Base-by-base conservation (phyloP, 2,329 filamentous ascomycete species). In the Corynespora cassiicola region DNA sequence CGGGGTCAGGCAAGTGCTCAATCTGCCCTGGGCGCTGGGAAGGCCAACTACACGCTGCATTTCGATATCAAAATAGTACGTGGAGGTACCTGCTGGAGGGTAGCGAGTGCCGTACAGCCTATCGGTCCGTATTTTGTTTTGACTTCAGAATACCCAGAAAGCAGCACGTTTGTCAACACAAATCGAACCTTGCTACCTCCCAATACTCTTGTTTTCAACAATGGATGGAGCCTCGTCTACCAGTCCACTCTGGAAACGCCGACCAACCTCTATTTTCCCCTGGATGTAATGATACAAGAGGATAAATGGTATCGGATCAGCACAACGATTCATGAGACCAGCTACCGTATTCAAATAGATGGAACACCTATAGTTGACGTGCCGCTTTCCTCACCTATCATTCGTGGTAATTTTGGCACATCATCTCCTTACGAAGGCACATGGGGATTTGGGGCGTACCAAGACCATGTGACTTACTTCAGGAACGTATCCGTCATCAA, bases 401-500 rank as follows among this genome's bases (percentile, higher is more conserved):
- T 8, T 5, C 25, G 14, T 11, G n/a, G 23, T 10, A 7, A 1
- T 3, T 40, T 43, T 24, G 24, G 30, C 12, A 19, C 37, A 17
- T 9, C 33, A 2, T 53, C 52, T 19, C 20, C 19, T 10, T 46
- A 51, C 17, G 6, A 42, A 20, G 52, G 50, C 5, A 49, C 62
- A 1, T 74, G 67, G 42, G 71, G 69, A 0, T 72, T 75, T 30
- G 71, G 73, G 1, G 64, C 63, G 0, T 74, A 58, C 46, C 62
- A 72, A 33, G 70, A 74, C 30, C 69, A 74, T 12, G 48, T 47
- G 2, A 62, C 65, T 2, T 66, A 66, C 30, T 47, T 71, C 38
- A 65, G 56, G 20, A 63, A 74, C 45, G 65, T 72, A 5, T 39
- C 35, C 0, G 36, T 56, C 7, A 45, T 18, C 18, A 24, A 24